Base-by-base conservation (phyloP, 2,329 filamentous ascomycete genomes). In the Paraphaeosphaeria sporulosa region DNA sequence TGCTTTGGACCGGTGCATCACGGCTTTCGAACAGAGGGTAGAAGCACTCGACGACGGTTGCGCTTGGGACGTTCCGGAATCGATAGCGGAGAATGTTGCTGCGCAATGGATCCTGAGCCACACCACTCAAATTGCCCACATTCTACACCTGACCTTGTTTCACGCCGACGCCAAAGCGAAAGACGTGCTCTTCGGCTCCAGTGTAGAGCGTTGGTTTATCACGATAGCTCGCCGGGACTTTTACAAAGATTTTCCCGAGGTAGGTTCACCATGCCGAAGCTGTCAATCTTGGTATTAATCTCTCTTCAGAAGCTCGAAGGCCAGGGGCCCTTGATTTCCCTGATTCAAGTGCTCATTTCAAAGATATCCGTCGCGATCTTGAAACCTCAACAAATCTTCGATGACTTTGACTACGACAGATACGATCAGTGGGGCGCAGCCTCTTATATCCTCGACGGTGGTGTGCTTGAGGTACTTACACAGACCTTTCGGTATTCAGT, bases 291-390 rank as follows among this genome's bases (percentile, higher is more conserved):
- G 10, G 10, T 47, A 30, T 42, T 55, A n/a, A 55, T 46, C 46
- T 23, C 23, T 4, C 10, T 7, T n/a, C 13, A 48, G 59, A 52
- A 63, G 25, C 65, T 64, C 8, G 51, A 64, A 25, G 66, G 78
- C 40, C 80, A 82, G 19, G 73, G 77, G 47, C 67, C 75, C 48
- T 75, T 91, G n/a, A 75, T 87, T 27, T 75, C 85, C 52, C 86
- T 90, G 0, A 79, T 95, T 15, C 91, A 92, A 71, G 86, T 88
- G 13, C 82, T 96, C 34, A 85, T 88, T 4, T 87, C 88, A 25
- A 83, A 90, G 12, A 85, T 92, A 38, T 94, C 91, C 0, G 77
- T 96, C 40, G 84, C 87, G 8, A 83, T 96, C 8, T 81, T 97
- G 34, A 92, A 91, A 64, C 81, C 92, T 34, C 85, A 89, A 36